phyloP scores from a whole-genome alignment of 176 grass and related monocot species.

The Oryza rufipogon region DNA sequence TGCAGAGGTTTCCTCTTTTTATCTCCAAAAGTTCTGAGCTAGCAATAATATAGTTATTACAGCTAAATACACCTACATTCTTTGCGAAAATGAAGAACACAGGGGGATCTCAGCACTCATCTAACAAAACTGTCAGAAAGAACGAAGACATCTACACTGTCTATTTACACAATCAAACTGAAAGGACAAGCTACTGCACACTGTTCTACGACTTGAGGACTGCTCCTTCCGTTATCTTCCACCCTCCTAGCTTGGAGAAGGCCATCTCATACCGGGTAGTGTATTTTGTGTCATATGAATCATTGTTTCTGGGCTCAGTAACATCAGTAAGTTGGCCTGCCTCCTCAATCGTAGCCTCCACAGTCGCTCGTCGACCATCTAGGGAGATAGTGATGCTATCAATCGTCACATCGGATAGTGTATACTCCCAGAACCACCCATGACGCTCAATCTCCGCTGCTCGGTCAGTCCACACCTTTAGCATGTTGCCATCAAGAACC shows the following conservation, averaged over 20 bases:
- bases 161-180: constrained; percentile 46
- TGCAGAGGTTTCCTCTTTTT: neutral
- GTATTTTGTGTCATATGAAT: constrained; percentile 65
- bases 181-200: constrained; percentile 18
- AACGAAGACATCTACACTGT: neutral
- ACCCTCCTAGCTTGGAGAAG: constrained; percentile 55
- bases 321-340: constrained; percentile 54
- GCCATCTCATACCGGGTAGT: constrained; percentile 77
- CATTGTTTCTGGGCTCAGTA: constrained; percentile 44
- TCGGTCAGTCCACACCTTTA: constrained; percentile 83
- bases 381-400: constrained; percentile 78
- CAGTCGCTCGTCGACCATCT: constrained; percentile 58
- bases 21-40: neutral
- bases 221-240: constrained; percentile 91
- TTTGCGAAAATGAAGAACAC: neutral
- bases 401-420: constrained; percentile 55
- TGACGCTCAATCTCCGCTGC: constrained; percentile 67
- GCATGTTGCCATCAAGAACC: constrained; percentile 83
- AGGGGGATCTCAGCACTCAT: neutral
- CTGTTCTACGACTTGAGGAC: constrained; percentile 65
- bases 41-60: neutral
- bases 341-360: constrained; percentile 92
- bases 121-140: neutral
- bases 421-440: constrained; percentile 93
- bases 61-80: neutral